phyloP scores from a whole-genome alignment of 108 stramenopile species.

The Nitzschia inconspicua region DNA sequence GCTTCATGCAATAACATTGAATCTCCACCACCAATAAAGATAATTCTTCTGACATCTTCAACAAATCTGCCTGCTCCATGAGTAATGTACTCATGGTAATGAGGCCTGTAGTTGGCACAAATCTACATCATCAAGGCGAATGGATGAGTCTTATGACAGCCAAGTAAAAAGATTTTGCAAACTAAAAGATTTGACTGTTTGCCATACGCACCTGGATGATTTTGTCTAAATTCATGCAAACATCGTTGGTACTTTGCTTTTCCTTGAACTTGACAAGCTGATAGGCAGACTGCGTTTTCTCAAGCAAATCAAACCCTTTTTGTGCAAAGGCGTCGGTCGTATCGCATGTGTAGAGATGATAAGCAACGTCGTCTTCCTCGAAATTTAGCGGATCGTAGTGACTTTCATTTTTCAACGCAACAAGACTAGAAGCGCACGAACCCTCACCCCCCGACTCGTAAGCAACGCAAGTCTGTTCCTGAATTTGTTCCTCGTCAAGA shows the following conservation, averaged over 20 bases:
- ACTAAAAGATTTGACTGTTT: too few relatives aligned
- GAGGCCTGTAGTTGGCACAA: slow-evolving; percentile 40
- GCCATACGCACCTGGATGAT: too few relatives aligned
- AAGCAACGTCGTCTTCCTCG: slow-evolving; percentile 7
- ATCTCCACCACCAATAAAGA: slow-evolving; percentile 80
- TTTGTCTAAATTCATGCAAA: slow-evolving; percentile 62
- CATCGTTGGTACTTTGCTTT: slow-evolving; percentile 17
- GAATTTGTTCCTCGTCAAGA: neutral
- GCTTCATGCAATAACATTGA: slow-evolving; percentile 80
- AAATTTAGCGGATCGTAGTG: slow-evolving; percentile 13
- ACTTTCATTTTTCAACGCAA: too few relatives aligned
- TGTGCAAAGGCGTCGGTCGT: too few relatives aligned
- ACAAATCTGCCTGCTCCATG: slow-evolving; percentile 39
- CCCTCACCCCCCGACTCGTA: too few relatives aligned
- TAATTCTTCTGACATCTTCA: slow-evolving; percentile 37
- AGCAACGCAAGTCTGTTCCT: too few relatives aligned
- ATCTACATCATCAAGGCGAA: too few relatives aligned
- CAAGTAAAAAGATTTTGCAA: too few relatives aligned
- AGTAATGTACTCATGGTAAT: slow-evolving; percentile 45
- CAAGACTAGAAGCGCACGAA: too few relatives aligned
- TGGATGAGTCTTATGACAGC: too few relatives aligned
- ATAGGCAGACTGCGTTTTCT: slow-evolving; percentile 12
- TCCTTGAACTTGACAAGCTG: slow-evolving; percentile 21
- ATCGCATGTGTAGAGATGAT: slow-evolving; percentile 9
- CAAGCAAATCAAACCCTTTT: too few relatives aligned